These are phyloP conservation scores for Aspergillus quadricinctus DNA, from an alignment of 2,329 filamentous ascomycete species.

Conservation along the genomic window DNA sequence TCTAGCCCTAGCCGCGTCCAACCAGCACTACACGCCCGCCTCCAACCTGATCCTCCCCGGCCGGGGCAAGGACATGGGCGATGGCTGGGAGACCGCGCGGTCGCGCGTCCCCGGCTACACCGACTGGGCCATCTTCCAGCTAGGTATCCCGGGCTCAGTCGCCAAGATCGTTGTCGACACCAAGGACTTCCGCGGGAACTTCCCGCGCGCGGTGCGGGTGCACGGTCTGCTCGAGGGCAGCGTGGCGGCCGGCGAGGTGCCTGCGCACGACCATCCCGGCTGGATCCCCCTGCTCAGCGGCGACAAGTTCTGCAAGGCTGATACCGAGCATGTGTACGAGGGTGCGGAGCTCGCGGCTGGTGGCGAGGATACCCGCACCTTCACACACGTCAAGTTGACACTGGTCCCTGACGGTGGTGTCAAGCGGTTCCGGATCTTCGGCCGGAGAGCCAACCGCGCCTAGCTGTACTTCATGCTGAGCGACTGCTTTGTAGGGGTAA, in stretches of 20 bases:
- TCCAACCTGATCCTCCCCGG: constrained; percentile 40
- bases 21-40: constrained; percentile 41
- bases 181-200: constrained; percentile 45
- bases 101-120: constrained; percentile 37
- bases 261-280: constrained; percentile 29
- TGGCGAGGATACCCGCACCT: constrained; percentile 62
- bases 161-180: constrained; percentile 40
- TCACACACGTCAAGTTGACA: constrained; percentile 82
- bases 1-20: constrained; percentile 36
- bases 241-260: constrained; percentile 20
- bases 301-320: constrained; percentile 35
- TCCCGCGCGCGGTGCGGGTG: constrained; percentile 38
- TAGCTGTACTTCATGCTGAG: neutral
- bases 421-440: constrained; percentile 77
- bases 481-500: neutral
- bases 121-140: constrained; percentile 40
- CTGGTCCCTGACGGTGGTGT: constrained; percentile 93
- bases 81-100: constrained; percentile 43
- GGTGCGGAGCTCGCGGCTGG: constrained; percentile 49
- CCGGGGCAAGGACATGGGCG: constrained; percentile 43
- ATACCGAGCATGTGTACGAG: constrained; percentile 40
- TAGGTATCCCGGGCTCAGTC: constrained; percentile 37
- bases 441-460: constrained; percentile 44
- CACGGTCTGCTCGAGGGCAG: constrained; percentile 28
- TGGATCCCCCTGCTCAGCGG: constrained; percentile 37